These are phyloP conservation scores for Chrysopogon serrulatus DNA, from an alignment of 176 grass and related monocot genomes.

Conservation along the genomic window DNA sequence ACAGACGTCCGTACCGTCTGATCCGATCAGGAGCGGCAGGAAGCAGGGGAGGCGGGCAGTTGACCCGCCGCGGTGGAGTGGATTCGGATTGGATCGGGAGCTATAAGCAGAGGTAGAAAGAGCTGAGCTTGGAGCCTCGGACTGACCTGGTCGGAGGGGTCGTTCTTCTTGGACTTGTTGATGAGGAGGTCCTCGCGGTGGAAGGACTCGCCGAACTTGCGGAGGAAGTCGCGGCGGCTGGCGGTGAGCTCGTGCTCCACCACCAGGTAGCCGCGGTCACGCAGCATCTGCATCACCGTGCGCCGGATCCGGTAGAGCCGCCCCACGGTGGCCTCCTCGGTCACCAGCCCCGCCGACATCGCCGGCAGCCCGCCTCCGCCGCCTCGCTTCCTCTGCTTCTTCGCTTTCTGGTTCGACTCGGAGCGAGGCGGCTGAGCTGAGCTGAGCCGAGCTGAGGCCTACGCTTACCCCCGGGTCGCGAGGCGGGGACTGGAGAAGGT, in stretches of 20 bases:
- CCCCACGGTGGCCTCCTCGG: constrained; percentile 45
- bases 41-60: constrained; percentile 8
- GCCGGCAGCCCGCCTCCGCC: not conserved
- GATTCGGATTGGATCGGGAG: not conserved
- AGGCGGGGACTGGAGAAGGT: not conserved
- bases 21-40: not conserved
- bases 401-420: not conserved
- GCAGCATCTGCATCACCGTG: constrained; percentile 98
- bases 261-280: constrained; percentile 85
- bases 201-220: constrained; percentile 80
- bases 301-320: constrained; percentile 69
- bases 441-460: not conserved
- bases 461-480: too few relatives aligned
- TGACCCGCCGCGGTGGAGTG: not conserved
- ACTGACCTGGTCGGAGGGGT: constrained; percentile 64
- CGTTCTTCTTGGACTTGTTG: constrained; percentile 92
- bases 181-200: constrained; percentile 87
- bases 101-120: not conserved
- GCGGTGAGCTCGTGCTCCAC: constrained; percentile 76
- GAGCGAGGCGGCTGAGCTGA: not conserved
- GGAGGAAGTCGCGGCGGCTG: constrained; percentile 60
- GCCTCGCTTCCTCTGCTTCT: not conserved
- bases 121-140: not conserved
- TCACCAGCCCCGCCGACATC: constrained; percentile 42
- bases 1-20: not conserved